These are phyloP conservation scores for Glycine latifolia DNA, from an alignment of 306 rosid genomes.

Conservation along the genomic window DNA sequence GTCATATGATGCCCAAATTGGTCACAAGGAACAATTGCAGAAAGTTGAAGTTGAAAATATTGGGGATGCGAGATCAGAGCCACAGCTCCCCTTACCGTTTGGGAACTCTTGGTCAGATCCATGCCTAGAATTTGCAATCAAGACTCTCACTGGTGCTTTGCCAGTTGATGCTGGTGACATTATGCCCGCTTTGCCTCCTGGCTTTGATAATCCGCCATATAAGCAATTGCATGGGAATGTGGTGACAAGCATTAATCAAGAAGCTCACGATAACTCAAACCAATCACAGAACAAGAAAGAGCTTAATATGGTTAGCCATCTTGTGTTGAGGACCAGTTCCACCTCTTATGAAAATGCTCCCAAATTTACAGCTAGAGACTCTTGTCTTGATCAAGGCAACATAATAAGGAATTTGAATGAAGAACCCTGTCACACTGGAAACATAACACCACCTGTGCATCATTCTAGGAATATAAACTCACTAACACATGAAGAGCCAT, in stretches of 20 bases:
- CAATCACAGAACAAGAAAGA: constrained; percentile 56
- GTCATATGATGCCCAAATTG: constrained; percentile 48
- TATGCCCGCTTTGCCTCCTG: constrained; percentile 46
- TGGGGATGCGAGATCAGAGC: constrained; percentile 51
- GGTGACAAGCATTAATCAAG: constrained; percentile 48
- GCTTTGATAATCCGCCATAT: constrained; percentile 47
- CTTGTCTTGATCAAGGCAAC: constrained; percentile 39
- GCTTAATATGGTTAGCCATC: constrained; percentile 53
- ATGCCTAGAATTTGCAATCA: constrained; percentile 89
- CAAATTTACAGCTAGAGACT: constrained; percentile 35
- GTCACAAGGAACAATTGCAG: constrained; percentile 50
- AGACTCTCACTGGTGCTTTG: constrained; percentile 89
- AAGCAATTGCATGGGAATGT: constrained; percentile 48
- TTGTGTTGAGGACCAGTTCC: constrained; percentile 51
- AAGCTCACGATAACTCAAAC: constrained; percentile 46
- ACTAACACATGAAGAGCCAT: constrained; percentile 39
- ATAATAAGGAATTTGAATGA: constrained; percentile 40
- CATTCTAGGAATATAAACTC: constrained; percentile 42
- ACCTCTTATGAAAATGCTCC: constrained; percentile 50
- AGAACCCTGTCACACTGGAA: constrained; percentile 43
- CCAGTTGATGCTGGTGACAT: constrained; percentile 65
- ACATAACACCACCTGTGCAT: constrained; percentile 25
- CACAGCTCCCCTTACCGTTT: constrained; percentile 59
- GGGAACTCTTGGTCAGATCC: constrained; percentile 90
- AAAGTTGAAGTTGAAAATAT: constrained; percentile 53